A percentile compares a stretch with the other conserved stretches of the same genome.
Conservation (phyloP, 371 early-diverging fungal genomes). For the Amoeboaphelidium protococcarum region DNA sequence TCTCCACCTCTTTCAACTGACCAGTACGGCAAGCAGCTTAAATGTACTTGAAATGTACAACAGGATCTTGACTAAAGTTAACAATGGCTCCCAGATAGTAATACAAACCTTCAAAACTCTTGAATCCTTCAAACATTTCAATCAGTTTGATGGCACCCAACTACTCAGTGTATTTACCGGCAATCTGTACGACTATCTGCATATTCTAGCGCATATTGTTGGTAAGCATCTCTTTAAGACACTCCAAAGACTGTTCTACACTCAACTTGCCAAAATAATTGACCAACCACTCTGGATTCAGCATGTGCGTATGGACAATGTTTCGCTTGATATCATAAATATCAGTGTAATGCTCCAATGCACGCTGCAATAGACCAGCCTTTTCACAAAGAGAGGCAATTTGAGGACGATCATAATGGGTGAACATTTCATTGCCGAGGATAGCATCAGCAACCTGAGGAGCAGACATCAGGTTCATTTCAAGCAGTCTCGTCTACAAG, state of each 20-base stretch:
- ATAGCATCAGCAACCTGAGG: conserved; percentile 97
- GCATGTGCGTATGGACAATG: conserved; percentile 58
- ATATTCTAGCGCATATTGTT: conserved; percentile 74
- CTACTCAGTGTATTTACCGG: conserved; percentile 84
- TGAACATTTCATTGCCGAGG: conserved; percentile 73
- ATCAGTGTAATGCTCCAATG: conserved; percentile 87
- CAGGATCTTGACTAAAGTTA: conserved; percentile 72
- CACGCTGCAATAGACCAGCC: conserved; percentile 82
- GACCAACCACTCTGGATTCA: conserved; percentile 62
- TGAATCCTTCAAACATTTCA: conserved; percentile 62
- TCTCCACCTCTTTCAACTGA: conserved; percentile 87
- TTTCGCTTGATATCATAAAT: conserved; percentile 82
- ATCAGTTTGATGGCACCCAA: conserved; percentile 62
- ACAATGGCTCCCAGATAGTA: conserved; percentile 83
- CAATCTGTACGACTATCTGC: conserved; percentile 76
- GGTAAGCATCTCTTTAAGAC: conserved; percentile 62
- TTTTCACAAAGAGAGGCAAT: conserved; percentile 85
- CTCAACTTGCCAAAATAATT: conserved; percentile 77
- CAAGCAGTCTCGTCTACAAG: conserved; percentile 80
- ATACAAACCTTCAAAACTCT: conserved; percentile 75
- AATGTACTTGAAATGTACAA: conserved; percentile 92
- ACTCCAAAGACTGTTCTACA: conserved; percentile 74
- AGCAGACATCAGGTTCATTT: conserved; percentile 84
- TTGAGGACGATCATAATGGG: conserved; percentile 69
- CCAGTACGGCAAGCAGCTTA: conserved; percentile 78